Conservation (phyloP, 2,329 filamentous ascomycete species). For the Colletotrichum falcatum region DNA sequence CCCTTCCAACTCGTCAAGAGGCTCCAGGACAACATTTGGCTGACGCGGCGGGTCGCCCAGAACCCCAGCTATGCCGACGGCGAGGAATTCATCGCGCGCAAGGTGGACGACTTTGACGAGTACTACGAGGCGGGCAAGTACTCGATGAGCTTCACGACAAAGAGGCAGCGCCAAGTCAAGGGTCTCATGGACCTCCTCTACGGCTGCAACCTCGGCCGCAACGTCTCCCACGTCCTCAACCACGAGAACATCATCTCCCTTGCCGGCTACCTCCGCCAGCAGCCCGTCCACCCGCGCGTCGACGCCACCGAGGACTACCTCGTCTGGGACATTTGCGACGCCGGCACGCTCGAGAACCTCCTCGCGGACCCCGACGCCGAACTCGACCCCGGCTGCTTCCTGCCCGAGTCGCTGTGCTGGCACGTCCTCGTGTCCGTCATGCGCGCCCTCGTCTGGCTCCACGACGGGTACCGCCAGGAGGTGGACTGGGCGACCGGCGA, state of each 20-base stretch:
- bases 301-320: conserved; percentile 49
- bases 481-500: conserved; percentile 32
- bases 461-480: conserved; percentile 57
- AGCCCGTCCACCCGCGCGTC: conserved; percentile 40
- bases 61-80: conserved; percentile 38
- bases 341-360: conserved; percentile 60
- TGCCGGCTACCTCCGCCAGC: conserved; percentile 51
- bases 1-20: conserved; percentile 49
- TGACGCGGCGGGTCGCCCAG: conserved; percentile 49
- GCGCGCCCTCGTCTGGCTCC: conserved; percentile 64
- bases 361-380: conserved; percentile 47
- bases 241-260: conserved; percentile 63
- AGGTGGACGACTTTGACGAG: conserved; percentile 41
- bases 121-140: conserved; percentile 28
- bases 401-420: conserved; percentile 68
- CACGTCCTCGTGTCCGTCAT: conserved; percentile 63
- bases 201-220: conserved; percentile 46
- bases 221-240: conserved; percentile 55
- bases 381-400: conserved; percentile 47
- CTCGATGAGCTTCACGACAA: conserved; percentile 31
- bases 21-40: conserved; percentile 47
- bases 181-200: conserved; percentile 47
- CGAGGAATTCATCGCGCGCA: conserved; percentile 51
- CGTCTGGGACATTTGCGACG: conserved; percentile 66
- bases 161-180: conserved; percentile 42